These are phyloP conservation scores for Forsythia suspensa DNA, from an alignment of 257 asterid species.

Conservation along the genomic window DNA sequence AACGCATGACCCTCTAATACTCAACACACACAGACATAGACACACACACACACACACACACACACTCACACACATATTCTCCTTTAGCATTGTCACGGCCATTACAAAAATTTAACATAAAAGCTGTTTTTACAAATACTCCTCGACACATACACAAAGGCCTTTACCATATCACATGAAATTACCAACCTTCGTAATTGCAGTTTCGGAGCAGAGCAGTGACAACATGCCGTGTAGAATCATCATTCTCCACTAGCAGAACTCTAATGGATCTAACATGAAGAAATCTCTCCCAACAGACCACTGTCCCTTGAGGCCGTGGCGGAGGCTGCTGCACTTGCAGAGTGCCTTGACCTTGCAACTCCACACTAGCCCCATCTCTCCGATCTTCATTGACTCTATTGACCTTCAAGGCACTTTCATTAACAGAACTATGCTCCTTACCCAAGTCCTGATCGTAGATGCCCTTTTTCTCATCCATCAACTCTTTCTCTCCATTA, in stretches of 20 bases:
- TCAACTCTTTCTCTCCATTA: conserved; percentile 44
- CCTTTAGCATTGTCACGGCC: background rate
- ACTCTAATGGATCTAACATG: conserved; percentile 80
- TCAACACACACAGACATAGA: background rate
- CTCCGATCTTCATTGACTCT: conserved; percentile 12
- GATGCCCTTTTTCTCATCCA: conserved; percentile 40
- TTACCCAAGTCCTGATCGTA: conserved; percentile 25
- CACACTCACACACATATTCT: background rate
- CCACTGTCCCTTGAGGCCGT: conserved; percentile 46
- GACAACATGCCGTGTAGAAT: conserved; percentile 82
- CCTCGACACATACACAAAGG: background rate
- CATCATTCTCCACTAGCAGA: conserved; percentile 83
- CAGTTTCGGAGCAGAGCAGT: conserved; percentile 89
- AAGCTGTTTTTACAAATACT: background rate
- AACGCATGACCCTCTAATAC: background rate
- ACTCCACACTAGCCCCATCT: conserved; percentile 15
- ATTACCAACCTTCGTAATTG: conserved; percentile 72
- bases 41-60: no score
- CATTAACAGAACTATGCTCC: conserved; percentile 18
- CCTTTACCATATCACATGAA: background rate
- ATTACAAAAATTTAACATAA: background rate
- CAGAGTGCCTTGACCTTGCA: conserved; percentile 31
- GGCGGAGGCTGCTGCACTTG: conserved; percentile 46
- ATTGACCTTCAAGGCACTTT: conserved; percentile 7
- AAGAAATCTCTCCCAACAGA: conserved; percentile 86